Base-by-base conservation (phyloP, 2,329 filamentous ascomycete genomes). In the Samsoniella hepiali region DNA sequence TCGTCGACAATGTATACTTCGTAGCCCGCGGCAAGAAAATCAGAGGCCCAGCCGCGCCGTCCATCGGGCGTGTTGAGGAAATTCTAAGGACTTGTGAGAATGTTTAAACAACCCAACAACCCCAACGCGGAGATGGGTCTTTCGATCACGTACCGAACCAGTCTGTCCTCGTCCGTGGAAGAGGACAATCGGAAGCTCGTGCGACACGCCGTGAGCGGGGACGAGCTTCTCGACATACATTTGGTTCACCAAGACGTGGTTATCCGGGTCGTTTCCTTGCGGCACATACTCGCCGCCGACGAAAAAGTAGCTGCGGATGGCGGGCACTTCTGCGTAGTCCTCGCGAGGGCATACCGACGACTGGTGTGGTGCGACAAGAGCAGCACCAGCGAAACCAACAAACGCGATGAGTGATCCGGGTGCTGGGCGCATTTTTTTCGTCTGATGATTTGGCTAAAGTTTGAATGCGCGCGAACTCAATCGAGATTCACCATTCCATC, bases 151-250 rank as follows among this genome's bases (percentile, higher is more conserved):
- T 69, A 75, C 77, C 58, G 70, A 76, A 29, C 77, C 78, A 3
- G 77, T 78, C 65, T 78, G 74, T 10, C 71, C 77, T 57, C 73
- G 71, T 27, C 79, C 80, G 47, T 80, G 77, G 55, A 81, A 76
- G 59, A 81, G 72, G 32, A 81, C 68, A 40, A 81, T 69, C 0
- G 79, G 78, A 40, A 64, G 68, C 3, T 65, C 49, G 53, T 69
- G 69, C 45, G 57, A 67, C 38, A 64, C 68, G 40, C 69, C 70
- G 10, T 54, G 31, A 6, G 68, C 64, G 15, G 81, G 79, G 7
- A 68, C 66, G 17, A 84, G 73, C 62, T 75, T 75, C 72, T 85
- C 83, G 34, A 84, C 80, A 66, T 85, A 84, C 75, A 84, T 82
- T 72, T 85, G 82, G 60, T 77, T 76, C 34, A 70, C 70, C 29